Evolutionary conservation across 352 stramenopile genomes (phyloP).

Genomic region (Globisporangium alternatum): DNA sequence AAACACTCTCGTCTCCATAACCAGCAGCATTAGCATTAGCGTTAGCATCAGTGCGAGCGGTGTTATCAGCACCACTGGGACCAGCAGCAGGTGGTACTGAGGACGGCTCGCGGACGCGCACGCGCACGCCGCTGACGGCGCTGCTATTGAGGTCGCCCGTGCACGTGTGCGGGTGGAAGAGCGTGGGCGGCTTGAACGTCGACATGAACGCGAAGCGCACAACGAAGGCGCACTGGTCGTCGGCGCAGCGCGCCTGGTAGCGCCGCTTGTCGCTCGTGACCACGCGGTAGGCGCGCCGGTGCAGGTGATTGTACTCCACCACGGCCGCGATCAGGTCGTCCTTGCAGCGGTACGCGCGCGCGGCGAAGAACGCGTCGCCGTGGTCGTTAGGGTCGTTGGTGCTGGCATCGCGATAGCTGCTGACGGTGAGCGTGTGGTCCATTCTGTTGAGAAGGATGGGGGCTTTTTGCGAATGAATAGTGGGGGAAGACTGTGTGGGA

Average conservation of each 20-base stretch:
- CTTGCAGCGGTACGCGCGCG: conserved; percentile 9
- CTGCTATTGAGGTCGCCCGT: neutral
- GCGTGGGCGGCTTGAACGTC: conserved; percentile 5
- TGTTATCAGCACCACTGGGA: too few species aligned
- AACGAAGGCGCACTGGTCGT: conserved; percentile 1
- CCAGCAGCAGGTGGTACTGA: too few species aligned
- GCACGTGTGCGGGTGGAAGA: conserved; percentile 4
- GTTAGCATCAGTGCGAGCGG: too few species aligned
- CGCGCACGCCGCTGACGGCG: neutral
- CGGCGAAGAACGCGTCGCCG: neutral
- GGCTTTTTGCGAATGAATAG: too few species aligned
- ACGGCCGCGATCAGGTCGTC: conserved; percentile 9
- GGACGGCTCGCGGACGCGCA: too few species aligned
- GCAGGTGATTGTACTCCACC: conserved; percentile 11
- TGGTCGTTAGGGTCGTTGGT: too few species aligned
- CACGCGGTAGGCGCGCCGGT: conserved; percentile 8
- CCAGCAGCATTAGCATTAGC: too few species aligned
- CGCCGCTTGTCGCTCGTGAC: conserved; percentile 6
- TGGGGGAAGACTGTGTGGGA: too few species aligned
- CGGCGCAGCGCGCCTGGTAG: neutral
- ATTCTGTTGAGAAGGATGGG: too few species aligned
- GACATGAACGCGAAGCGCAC: conserved; percentile 7
- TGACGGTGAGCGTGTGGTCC: too few species aligned
- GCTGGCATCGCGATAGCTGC: too few species aligned
- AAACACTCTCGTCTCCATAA: too few species aligned